phyloP scores from a whole-genome alignment of 1,284 basidiomycete species.

The Tylopilus sp. region DNA sequence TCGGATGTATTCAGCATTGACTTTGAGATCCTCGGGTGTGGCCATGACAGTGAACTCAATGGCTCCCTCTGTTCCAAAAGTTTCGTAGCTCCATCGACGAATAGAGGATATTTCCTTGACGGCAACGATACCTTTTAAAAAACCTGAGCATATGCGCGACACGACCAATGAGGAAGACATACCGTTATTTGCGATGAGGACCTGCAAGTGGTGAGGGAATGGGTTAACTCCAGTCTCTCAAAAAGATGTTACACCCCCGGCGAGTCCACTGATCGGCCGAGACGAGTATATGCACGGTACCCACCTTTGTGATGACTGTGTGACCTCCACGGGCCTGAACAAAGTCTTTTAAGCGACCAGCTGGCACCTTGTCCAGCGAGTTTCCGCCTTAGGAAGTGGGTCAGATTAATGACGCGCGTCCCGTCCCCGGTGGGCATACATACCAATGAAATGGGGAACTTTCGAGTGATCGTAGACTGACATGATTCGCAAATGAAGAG shows the following conservation, averaged over 20 bases:
- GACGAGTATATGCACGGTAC: slow-evolving; percentile 37
- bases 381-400: slow-evolving; percentile 81
- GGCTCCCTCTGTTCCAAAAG: slow-evolving; percentile 95
- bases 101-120: slow-evolving; percentile 99
- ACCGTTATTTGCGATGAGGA: slow-evolving; percentile 98
- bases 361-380: slow-evolving; percentile 85
- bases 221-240: slow-evolving; percentile 17
- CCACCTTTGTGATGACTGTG: slow-evolving; percentile 98
- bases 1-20: slow-evolving; percentile 99
- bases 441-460: slow-evolving; percentile 90
- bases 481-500: slow-evolving; percentile 52
- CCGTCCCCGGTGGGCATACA: slow-evolving; percentile 35
- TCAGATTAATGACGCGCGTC: slow-evolving; percentile 27
- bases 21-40: slow-evolving; percentile 98
- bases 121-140: slow-evolving; percentile 88
- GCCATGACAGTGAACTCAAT: slow-evolving; percentile 99
- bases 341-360: slow-evolving; percentile 90
- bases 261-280: slow-evolving; percentile 12
- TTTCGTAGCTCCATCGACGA: slow-evolving; percentile 99
- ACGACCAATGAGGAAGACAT: slow-evolving; percentile 13
- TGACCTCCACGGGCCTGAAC: slow-evolving; percentile 94
- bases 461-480: slow-evolving; percentile 79
- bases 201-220: slow-evolving; percentile 56
- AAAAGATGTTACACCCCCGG: slow-evolving; percentile 8
- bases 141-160: slow-evolving; percentile 35